Conservation (phyloP, 495 filamentous ascomycete genomes). For the Platismatia glauca region DNA sequence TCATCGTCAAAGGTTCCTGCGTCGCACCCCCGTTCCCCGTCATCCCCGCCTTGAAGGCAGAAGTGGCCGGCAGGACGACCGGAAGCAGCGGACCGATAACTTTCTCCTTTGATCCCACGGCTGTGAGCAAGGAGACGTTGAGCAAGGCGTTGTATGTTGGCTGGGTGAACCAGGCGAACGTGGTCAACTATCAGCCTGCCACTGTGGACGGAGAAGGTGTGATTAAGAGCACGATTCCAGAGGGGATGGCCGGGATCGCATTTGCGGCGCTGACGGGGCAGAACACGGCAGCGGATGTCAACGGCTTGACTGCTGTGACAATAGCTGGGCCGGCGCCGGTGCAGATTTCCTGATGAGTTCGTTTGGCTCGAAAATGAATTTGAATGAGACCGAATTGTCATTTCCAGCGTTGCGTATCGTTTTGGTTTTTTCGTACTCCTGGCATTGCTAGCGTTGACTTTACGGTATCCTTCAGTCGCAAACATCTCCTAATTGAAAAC, state of each 20-base stretch:
- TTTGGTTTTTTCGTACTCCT: no score
- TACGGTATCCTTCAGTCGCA: not conserved
- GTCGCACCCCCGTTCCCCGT: slow-evolving; percentile 19
- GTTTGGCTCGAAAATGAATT: not conserved
- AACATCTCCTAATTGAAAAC: no score
- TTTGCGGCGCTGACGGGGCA: slow-evolving; percentile 17
- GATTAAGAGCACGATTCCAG: slow-evolving; percentile 4
- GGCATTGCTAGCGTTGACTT: not conserved
- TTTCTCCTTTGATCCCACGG: not conserved
- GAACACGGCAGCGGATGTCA: slow-evolving; percentile 10
- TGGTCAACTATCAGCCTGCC: slow-evolving; percentile 7
- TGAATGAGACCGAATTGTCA: not conserved
- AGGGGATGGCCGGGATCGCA: slow-evolving; percentile 14
- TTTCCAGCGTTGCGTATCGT: not conserved
- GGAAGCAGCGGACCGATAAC: not conserved
- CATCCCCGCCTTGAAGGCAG: slow-evolving; percentile 2
- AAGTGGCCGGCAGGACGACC: not conserved
- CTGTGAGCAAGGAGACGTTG: not conserved
- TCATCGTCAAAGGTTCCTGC: slow-evolving; percentile 49
- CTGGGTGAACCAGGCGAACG: slow-evolving; percentile 20
- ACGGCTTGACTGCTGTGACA: slow-evolving; percentile 5
- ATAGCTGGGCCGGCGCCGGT: slow-evolving; percentile 16
- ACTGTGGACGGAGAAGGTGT: not conserved
- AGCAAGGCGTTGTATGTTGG: slow-evolving; percentile 4
- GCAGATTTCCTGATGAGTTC: slow-evolving; percentile 14